A percentile compares a stretch with the other conserved stretches of the same genome.
phyloP scores from a whole-genome alignment of 129 eudicot species.

The Helichrysum umbraculigerum region DNA sequence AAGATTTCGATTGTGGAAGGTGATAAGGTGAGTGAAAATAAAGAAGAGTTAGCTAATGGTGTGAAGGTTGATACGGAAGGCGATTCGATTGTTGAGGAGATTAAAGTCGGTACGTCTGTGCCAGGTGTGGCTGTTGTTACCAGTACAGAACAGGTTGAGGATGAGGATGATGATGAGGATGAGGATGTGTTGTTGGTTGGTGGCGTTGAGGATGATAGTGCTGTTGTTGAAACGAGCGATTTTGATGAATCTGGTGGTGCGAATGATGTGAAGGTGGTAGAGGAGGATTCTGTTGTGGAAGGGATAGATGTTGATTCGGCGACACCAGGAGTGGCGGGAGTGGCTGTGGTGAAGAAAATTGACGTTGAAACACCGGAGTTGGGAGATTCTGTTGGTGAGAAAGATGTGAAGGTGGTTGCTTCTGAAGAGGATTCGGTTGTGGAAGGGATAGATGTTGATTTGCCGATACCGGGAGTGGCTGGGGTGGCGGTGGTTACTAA shows the following conservation, averaged over 20 bases:
- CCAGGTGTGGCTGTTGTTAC: slow-evolving; percentile 51
- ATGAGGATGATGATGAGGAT: slow-evolving; percentile 18
- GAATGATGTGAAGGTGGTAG: slow-evolving; percentile 7
- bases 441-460: slow-evolving; percentile 48
- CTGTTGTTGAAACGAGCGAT: slow-evolving; percentile 6
- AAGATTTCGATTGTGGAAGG: not conserved
- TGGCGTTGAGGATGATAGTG: slow-evolving; percentile 28
- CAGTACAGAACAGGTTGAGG: slow-evolving; percentile 8
- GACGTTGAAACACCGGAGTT: slow-evolving; percentile 17
- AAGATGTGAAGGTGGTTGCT: slow-evolving; percentile 33
- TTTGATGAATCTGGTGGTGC: slow-evolving; percentile 24
- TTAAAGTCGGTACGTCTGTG: slow-evolving; percentile 38
- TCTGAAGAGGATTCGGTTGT: slow-evolving; percentile 52
- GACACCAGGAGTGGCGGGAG: not conserved
- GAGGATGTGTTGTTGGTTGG: slow-evolving; percentile 33
- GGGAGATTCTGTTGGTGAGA: slow-evolving; percentile 28
- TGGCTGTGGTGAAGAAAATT: not conserved
- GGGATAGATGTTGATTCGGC: not conserved
- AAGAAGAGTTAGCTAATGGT: slow-evolving; percentile 32
- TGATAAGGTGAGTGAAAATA: slow-evolving; percentile 14
- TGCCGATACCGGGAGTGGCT: slow-evolving; percentile 41
- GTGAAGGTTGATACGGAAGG: slow-evolving; percentile 38
- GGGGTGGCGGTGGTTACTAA: slow-evolving; percentile 54
- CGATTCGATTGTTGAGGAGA: slow-evolving; percentile 39
- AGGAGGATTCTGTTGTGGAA: slow-evolving; percentile 33